These are phyloP conservation scores for Solanum virginianum DNA, from an alignment of 257 asterid genomes.

Conservation along the genomic window DNA sequence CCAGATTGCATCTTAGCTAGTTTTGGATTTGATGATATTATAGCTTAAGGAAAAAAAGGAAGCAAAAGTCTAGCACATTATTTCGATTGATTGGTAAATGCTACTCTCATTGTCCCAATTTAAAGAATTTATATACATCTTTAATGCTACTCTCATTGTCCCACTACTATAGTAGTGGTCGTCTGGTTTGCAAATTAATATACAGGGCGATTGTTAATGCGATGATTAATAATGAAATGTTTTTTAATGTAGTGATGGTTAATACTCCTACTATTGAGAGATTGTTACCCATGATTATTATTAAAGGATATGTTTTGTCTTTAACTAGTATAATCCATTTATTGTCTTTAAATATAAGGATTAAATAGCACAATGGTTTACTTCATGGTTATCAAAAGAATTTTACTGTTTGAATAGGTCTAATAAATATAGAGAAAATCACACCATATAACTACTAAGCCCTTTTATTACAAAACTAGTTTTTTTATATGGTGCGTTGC, in stretches of 20 bases:
- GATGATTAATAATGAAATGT: background rate
- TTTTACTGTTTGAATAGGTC: background rate
- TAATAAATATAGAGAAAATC: background rate
- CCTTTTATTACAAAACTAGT: background rate
- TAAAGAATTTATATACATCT: background rate
- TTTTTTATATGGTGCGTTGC: too few species aligned
- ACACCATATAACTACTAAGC: background rate
- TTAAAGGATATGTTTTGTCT: background rate
- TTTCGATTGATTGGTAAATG: background rate
- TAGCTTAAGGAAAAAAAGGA: background rate
- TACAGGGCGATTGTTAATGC: background rate
- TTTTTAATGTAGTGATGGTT: background rate
- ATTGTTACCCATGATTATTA: background rate
- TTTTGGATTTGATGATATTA: background rate
- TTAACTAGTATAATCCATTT: background rate
- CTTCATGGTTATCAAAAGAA: background rate
- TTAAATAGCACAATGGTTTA: background rate
- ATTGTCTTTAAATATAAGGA: background rate
- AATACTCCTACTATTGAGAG: background rate
- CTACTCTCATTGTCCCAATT: background rate
- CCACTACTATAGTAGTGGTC: background rate
- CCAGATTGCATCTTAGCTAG: constrained; percentile 3
- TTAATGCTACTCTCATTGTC: background rate
- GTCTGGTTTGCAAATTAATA: background rate
- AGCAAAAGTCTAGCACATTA: background rate